Evolutionary conservation across 129 eudicot genomes (phyloP), one percentile per base, ranked within the genome.

Genomic region (Artemisia tridentata): DNA sequence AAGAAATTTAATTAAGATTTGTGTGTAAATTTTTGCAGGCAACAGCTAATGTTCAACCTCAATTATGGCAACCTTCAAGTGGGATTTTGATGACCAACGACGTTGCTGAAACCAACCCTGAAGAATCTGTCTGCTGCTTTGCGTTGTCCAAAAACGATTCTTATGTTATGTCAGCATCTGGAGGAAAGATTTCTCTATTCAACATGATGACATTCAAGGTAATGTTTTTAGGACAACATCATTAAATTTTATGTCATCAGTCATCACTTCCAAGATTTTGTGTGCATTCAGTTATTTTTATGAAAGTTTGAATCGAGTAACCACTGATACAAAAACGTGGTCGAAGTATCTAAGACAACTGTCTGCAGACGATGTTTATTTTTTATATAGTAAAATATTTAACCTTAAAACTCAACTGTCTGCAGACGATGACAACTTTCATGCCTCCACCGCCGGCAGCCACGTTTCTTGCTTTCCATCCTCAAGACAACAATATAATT

Each of bases 141-240:
- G 84, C 87, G 3, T 65, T 87, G 72, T 84, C 95, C 76, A 87
- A 84, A 74, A 87, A 87, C 48, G 95, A 84, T 62, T 84, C 82
- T 15, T 87, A 87, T 68, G 75, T 84, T 15, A 63, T 75, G 67
- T 87, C 95, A 14, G 81, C 89, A 38, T 87, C 93, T 0, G 93
- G 89, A 48, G 80, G 81, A 58, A 75, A 69, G 75, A 56, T 87
- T 71, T 75, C 82, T 71, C 48, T 87, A 72, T 87, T 84, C 81
- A 87, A 84, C 60, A 72, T 74, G 79, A 67, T 82, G 73, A 71
- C 81, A 7, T 84, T 82, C 63, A 87, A 84, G 95, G 95, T 87
- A 74, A 80, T 17, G 6, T 46, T 71, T 11, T 29, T n/a, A 29
- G 7, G 3, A 31, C 48, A 31, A 62, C 31, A 48, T 15, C 38